A percentile compares a stretch with the other conserved stretches of the same genome.
Conservation (phyloP, 768 basidiomycete species). For the Tylopilus vinaceipallidus region DNA sequence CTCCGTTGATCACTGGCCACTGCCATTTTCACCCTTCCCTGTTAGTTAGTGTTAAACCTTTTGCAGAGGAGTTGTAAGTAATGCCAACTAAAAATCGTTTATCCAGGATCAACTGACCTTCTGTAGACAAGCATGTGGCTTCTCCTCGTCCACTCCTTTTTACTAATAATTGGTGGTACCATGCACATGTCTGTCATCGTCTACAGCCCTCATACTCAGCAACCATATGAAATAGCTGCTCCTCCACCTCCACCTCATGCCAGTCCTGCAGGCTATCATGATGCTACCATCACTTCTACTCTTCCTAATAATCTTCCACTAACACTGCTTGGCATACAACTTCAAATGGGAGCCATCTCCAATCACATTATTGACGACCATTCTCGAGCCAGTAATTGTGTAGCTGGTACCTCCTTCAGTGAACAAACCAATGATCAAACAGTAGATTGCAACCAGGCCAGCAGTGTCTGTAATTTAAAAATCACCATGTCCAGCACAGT, state of each 20-base stretch:
- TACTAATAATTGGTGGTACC: conserved; percentile 9
- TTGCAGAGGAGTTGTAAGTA: conserved; percentile 22
- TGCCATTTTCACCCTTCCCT: neutral
- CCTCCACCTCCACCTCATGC: conserved; percentile 43
- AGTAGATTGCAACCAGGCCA: conserved; percentile 54
- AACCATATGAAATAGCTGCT: conserved; percentile 27
- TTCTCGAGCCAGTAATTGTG: conserved; percentile 52
- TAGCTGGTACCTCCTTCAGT: conserved; percentile 48
- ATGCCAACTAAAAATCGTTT: neutral
- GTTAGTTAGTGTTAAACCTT: neutral
- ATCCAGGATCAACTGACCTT: neutral
- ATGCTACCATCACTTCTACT: conserved; percentile 46
- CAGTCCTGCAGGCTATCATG: conserved; percentile 50
- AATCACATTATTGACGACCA: conserved; percentile 61
- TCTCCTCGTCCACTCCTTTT: conserved; percentile 25
- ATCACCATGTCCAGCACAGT: conserved; percentile 74
- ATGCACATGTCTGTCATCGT: conserved; percentile 12
- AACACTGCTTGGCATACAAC: conserved; percentile 41
- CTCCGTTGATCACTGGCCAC: neutral
- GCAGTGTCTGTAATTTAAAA: conserved; percentile 54
- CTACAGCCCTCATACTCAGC: conserved; percentile 27
- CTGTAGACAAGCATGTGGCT: conserved; percentile 16
- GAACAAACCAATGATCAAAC: conserved; percentile 56
- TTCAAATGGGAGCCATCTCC: conserved; percentile 30
- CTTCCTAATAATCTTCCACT: conserved; percentile 45